Percentiles rank a stretch among this genome's conserved stretches.
Conservation (phyloP, 768 basidiomycete species). For the Rhodotorula toruloides region DNA sequence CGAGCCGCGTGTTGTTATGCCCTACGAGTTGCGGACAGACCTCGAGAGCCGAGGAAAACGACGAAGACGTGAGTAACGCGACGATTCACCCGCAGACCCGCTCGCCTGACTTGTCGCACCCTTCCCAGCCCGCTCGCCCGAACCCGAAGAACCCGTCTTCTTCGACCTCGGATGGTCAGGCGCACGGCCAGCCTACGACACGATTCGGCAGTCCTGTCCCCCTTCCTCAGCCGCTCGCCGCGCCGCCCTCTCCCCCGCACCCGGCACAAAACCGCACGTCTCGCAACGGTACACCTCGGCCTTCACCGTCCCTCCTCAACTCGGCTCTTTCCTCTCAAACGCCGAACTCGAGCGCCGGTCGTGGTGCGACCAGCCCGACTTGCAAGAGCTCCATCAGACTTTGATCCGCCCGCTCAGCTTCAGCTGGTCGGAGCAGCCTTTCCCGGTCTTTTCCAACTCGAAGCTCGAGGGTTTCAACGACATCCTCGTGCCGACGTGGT, state of each 20-base stretch:
- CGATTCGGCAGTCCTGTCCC: slow-evolving; percentile 5
- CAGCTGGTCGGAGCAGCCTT: slow-evolving; percentile 1
- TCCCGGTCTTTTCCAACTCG: slow-evolving; percentile 12
- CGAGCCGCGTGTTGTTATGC: slow-evolving; percentile 17
- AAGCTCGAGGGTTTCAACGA: slow-evolving; percentile 16
- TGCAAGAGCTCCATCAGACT: slow-evolving; percentile 15
- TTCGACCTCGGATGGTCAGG: neutral
- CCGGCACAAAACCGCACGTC: neutral
- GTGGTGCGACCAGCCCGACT: slow-evolving; percentile 30
- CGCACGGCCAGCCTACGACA: neutral
- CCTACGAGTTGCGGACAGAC: neutral
- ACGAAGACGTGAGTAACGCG: neutral
- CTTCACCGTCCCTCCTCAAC: neutral
- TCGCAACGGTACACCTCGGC: neutral
- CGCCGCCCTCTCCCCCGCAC: neutral
- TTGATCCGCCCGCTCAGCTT: slow-evolving; percentile 14
- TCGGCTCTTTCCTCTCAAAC: slow-evolving; percentile 2
- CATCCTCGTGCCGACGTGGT: slow-evolving; percentile 23
- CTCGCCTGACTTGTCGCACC: too few species aligned
- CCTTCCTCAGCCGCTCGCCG: slow-evolving; percentile 4
- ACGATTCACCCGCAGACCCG: neutral
- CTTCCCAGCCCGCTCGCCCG: neutral
- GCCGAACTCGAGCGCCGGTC: slow-evolving; percentile 7
- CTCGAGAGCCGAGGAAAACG: neutral
- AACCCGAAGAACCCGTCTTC: neutral